Evolutionary conservation across 2,329 filamentous ascomycete species (phyloP), one percentile per base, ranked within the genome.

Genomic region (Fusarium solani-melongenae): DNA sequence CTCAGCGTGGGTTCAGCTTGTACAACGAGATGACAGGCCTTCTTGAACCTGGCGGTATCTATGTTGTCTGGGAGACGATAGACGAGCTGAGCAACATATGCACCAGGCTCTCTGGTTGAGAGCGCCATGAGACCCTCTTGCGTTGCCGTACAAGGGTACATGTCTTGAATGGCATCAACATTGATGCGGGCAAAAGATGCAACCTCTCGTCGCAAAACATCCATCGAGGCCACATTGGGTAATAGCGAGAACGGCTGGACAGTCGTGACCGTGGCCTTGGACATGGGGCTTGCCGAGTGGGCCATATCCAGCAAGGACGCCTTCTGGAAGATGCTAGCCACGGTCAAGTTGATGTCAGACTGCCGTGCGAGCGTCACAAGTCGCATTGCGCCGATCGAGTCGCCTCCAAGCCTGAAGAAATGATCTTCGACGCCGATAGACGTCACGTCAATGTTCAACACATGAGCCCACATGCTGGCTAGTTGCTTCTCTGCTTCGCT

Each of bases 371-470:
- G 68, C 5, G 77, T 71, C 6, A 79, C 78, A 66, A 74, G 7
- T 0, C 69, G 63, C 72, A 79, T 79, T 2, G 76, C 75, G 0
- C 65, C 59, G 2, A 79, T 74, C 0, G 78, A 79, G 60, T 79
- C 78, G 2, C 86, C 85, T 1, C 85, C 85, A 6, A 87, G 81
- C 0, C 78, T 80, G 69, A 87, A 83, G 80, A 87, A 87, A 70
- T 82, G 82, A 71, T 85, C 83, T 1, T 75, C 38, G 0, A 73
- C 70, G 17, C 72, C 72, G 0, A 75, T 75, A 1, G 58, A 56
- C 0, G 33, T 38, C 11, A 24, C 27, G 2, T 75, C 63, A 1
- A 75, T 36, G 7, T 58, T 5, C 0, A 75, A 46, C n/a, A 75
- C 39, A 1, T 60, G 56, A 17, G 72, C 72, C 72, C 72, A 75